These are phyloP conservation scores for Candida coleopterorum DNA, from an alignment of 805 yeast genomes.

Conservation along the genomic window DNA sequence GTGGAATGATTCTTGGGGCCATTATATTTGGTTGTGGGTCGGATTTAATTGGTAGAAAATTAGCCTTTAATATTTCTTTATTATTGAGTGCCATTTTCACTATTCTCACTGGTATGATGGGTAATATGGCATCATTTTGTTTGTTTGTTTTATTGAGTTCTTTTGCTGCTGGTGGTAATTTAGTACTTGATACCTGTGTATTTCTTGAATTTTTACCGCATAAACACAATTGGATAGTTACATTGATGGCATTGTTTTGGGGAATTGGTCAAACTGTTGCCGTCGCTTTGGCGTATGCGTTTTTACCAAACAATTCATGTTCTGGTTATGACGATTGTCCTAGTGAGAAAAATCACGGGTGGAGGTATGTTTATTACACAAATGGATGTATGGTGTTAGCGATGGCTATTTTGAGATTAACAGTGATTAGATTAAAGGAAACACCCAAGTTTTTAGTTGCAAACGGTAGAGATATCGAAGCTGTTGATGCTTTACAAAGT, in stretches of 20 bases:
- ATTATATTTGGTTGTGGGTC: conserved; percentile 45
- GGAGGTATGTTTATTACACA: conserved; percentile 53
- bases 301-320: conserved; percentile 47
- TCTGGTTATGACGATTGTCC: conserved; percentile 36
- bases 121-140: conserved; percentile 21
- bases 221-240: conserved; percentile 21
- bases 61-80: conserved; percentile 39
- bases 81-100: conserved; percentile 19
- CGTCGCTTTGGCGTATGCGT: conserved; percentile 49
- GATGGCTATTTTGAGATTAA: conserved; percentile 31
- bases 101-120: conserved; percentile 23
- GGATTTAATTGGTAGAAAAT: conserved; percentile 50
- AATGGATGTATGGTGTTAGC: conserved; percentile 43
- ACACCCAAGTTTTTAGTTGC: conserved; percentile 54
- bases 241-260: conserved; percentile 50
- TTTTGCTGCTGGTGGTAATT: conserved; percentile 25
- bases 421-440: conserved; percentile 37
- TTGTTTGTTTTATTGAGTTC: conserved; percentile 18
- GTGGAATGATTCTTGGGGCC: conserved; percentile 49
- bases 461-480: conserved; percentile 49
- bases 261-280: conserved; percentile 57
- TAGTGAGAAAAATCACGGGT: conserved; percentile 48
- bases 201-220: conserved; percentile 24
- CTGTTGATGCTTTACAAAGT: conserved; percentile 34
- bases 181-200: conserved; percentile 25